Percentiles rank a stretch among this genome's conserved stretches.
These are phyloP conservation scores for Xanthoconium separans DNA, from an alignment of 1,284 basidiomycete species.

Conservation along the genomic window DNA sequence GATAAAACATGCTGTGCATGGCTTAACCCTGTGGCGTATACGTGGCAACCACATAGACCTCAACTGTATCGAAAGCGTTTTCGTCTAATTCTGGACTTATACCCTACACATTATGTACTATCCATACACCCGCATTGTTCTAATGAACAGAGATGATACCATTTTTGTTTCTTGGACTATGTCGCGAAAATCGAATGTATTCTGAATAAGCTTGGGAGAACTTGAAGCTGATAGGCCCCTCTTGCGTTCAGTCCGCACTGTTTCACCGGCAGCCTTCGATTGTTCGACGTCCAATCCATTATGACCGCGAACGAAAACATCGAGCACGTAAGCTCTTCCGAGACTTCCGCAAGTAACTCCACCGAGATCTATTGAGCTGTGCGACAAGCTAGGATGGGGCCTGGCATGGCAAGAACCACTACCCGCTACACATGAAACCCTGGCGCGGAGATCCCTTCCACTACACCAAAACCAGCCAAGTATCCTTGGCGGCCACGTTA, in stretches of 20 bases:
- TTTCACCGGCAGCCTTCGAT: slow-evolving; percentile 1
- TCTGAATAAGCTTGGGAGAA: neutral
- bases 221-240: neutral
- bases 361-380: neutral
- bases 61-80: slow-evolving; percentile 20
- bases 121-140: slow-evolving; percentile 9
- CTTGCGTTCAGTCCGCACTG: neutral
- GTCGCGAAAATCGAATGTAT: neutral
- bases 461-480: neutral
- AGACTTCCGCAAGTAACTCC: neutral
- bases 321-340: neutral
- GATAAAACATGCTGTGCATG: slow-evolving; percentile 14
- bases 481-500: neutral
- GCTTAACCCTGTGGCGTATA: neutral
- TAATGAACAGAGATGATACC: neutral
- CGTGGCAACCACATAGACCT: slow-evolving; percentile 7
- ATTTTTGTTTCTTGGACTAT: slow-evolving; percentile 13
- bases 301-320: neutral
- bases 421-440: slow-evolving; percentile 7
- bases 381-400: neutral
- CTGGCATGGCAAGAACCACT: neutral
- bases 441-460: neutral
- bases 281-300: neutral
- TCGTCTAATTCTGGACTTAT: slow-evolving; percentile 19
- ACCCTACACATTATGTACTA: slow-evolving; percentile 27